Percentiles rank a stretch among this genome's conserved stretches.
These are phyloP conservation scores for Malus hybrid DNA, from an alignment of 331 rosid genomes.

Conservation along the genomic window DNA sequence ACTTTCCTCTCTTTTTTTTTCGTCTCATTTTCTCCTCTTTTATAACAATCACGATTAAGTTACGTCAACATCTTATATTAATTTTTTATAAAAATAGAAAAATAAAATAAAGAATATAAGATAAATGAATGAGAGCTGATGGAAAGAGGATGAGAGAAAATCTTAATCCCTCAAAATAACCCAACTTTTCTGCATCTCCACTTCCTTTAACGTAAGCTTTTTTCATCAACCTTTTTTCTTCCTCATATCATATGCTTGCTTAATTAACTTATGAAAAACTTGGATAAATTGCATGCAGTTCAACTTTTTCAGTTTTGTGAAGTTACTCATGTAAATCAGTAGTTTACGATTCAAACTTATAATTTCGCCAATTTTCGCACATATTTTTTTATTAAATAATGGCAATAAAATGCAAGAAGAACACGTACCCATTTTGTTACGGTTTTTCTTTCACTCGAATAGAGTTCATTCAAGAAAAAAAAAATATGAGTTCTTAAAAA, in stretches of 20 bases:
- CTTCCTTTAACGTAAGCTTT: background rate
- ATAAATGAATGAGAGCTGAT: fast-evolving
- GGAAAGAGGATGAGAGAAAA: fast-evolving
- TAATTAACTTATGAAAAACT: background rate
- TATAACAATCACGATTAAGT: too few relatives aligned
- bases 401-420: background rate
- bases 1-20: too few relatives aligned
- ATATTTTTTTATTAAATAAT: too few relatives aligned
- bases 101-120: too few relatives aligned
- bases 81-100: too few relatives aligned
- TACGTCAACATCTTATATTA: too few relatives aligned
- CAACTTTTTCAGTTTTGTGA: background rate
- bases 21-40: too few relatives aligned
- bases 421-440: background rate
- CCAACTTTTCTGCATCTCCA: background rate
- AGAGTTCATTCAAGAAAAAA: background rate
- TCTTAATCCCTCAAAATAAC: background rate
- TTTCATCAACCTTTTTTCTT: background rate
- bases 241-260: background rate
- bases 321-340: too few relatives aligned
- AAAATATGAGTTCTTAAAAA: background rate
- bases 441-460: background rate
- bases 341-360: too few relatives aligned
- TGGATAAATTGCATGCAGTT: background rate
- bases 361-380: background rate